Evolutionary conservation across 2,329 filamentous ascomycete genomes (phyloP), one percentile per base, ranked within the genome.

Genomic region (Epichloe bromicola): DNA sequence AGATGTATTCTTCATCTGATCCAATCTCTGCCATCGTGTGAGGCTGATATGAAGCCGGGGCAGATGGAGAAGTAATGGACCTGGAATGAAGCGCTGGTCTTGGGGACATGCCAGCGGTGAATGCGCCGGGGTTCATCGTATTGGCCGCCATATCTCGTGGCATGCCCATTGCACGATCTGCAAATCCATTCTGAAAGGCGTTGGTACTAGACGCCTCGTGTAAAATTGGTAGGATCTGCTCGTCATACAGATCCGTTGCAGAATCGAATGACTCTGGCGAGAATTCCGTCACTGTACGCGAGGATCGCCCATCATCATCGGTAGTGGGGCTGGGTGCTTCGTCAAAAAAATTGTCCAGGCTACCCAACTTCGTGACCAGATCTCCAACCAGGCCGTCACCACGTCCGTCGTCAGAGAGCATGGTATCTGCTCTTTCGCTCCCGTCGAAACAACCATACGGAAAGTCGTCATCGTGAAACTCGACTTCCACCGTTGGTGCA

Each of bases 401-500:
- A 14, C 84, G 79, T 0, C 72, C 79, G 38, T 93, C 88, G 59
- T 96, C 88, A 0, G 90, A 95, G 64, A 94, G 80, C 86, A 96
- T 95, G 1, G 90, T 96, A 50, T 88, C 88, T 2, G 88, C 87
- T 49, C 89, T 80, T 56, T 90, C 84, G 0, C 70, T 67, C 17
- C 79, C 70, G 1, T 82, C 79, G 69, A 90, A 90, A 64, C 90
- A 89, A 10, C 85, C 84, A 59, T 86, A 87, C 11, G 83, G 82
- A 60, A 87, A 90, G 54, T 97, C 90, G 55, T 98, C 94, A 3
- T 82, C 78, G 58, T 94, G 86, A 68, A 98, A 97, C 61, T 95
- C 90, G 30, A 98, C 83, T 44, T 95, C 90, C 1, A 88, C 85
- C 0, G 88, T 93, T 4, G 82, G 78, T 1, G 80, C 77, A 4